Evolutionary conservation across 331 rosid species (phyloP).

Genomic region (Spiraea crenata): DNA sequence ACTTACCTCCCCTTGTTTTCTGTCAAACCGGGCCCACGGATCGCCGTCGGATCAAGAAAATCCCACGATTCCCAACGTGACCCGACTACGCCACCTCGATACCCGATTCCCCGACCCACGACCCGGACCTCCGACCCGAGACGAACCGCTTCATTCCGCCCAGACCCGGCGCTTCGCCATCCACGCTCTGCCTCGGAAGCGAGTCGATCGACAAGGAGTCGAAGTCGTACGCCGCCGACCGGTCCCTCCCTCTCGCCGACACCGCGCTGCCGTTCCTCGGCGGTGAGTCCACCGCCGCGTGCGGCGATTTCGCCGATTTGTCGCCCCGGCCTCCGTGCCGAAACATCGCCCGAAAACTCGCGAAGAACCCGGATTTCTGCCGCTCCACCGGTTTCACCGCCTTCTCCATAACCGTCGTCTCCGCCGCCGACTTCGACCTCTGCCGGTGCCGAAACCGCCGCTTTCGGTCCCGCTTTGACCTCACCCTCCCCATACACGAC

Average conservation of each 20-base stretch:
- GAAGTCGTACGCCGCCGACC: constrained; percentile 8
- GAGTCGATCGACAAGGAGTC: constrained; percentile 43
- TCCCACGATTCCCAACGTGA: neutral
- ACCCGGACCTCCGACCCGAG: constrained; percentile 70
- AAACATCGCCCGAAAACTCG: constrained; percentile 61
- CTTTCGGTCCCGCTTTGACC: constrained; percentile 70
- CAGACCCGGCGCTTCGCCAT: constrained; percentile 57
- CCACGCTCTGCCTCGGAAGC: constrained; percentile 50
- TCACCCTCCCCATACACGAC: constrained; percentile 89
- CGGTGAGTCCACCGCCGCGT: constrained; percentile 25
- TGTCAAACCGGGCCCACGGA: constrained; percentile 26
- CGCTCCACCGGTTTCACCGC: constrained; percentile 42
- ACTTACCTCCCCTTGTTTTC: neutral
- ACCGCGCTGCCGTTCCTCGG: constrained; percentile 23
- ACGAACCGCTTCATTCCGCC: constrained; percentile 66
- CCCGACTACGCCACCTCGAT: constrained; percentile 21
- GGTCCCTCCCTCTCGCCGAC: constrained; percentile 20
- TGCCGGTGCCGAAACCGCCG: constrained; percentile 54
- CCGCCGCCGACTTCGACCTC: constrained; percentile 36
- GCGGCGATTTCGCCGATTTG: constrained; percentile 36
- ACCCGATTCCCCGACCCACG: constrained; percentile 46
- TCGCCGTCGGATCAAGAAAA: constrained; percentile 25
- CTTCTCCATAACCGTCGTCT: constrained; percentile 14
- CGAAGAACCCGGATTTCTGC: constrained; percentile 58
- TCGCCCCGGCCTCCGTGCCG: constrained; percentile 32